Evolutionary conservation across 2,329 filamentous ascomycete species (phyloP).

Genomic region (Eutypa lata): DNA sequence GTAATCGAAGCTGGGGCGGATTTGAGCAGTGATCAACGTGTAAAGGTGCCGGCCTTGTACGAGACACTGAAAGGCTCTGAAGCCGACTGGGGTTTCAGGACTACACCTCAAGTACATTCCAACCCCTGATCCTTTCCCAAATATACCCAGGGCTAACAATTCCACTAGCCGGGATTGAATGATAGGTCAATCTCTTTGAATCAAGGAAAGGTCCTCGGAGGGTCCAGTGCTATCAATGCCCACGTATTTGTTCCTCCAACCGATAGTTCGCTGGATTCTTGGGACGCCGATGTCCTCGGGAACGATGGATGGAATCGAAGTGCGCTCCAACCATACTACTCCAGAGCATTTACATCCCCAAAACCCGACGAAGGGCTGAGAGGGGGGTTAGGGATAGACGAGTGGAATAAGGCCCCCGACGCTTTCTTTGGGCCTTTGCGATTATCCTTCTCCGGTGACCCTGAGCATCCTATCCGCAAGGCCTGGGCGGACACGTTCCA

Average conservation of each 20-base stretch:
- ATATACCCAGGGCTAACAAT: not conserved
- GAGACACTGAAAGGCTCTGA: not conserved
- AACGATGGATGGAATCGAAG: conserved; percentile 17
- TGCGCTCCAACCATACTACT: too few species aligned
- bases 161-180: not conserved
- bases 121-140: not conserved
- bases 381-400: conserved; percentile 4
- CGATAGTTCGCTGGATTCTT: conserved; percentile 20
- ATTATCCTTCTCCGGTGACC: conserved; percentile 6
- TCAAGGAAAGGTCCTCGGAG: not conserved
- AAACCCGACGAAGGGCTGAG: conserved; percentile 1
- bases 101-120: not conserved
- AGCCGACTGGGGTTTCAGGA: not conserved
- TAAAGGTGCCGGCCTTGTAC: not conserved
- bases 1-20: not conserved
- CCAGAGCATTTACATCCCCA: too few species aligned
- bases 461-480: conserved; percentile 5
- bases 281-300: conserved; percentile 28
- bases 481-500: conserved; percentile 10
- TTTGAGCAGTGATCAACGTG: not conserved
- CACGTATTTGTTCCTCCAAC: not conserved
- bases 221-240: not conserved
- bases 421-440: conserved; percentile 4
- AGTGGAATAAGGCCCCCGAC: not conserved
- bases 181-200: not conserved